Conservation (phyloP, 345 rosid species). For the Cardiospermum halicacabum region DNA sequence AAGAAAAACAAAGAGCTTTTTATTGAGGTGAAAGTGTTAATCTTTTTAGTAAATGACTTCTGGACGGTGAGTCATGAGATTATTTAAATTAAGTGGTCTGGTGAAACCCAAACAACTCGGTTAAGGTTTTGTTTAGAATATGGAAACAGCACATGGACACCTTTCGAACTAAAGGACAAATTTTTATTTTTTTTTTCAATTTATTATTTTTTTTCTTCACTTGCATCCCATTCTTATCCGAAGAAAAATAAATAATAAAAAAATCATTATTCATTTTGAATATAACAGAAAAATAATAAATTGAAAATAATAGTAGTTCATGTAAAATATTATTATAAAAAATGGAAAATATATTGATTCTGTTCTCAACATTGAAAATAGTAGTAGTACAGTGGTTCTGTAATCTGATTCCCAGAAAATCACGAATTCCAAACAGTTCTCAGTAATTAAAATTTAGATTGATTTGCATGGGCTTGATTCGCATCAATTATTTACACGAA, state of each 20-base stretch:
- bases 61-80: constrained; percentile 43
- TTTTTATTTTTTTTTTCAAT: not conserved
- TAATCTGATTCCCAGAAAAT: not conserved
- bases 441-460: not conserved
- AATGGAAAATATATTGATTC: too few species aligned
- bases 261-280: not conserved
- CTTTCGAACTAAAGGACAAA: constrained; percentile 15
- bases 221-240: not conserved
- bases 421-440: not conserved
- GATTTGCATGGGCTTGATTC: too few species aligned
- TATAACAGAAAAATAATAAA: too few species aligned
- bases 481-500: too few species aligned
- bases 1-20: constrained; percentile 2
- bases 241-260: too few species aligned
- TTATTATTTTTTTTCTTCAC: not conserved
- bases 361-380: too few species aligned
- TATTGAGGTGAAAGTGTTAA: constrained; percentile 1
- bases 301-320: too few species aligned
- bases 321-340: too few species aligned
- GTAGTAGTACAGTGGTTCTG: too few species aligned
- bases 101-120: constrained; percentile 32
- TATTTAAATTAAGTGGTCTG: constrained; percentile 30
- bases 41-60: constrained; percentile 18
- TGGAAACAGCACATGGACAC: constrained; percentile 43
- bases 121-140: constrained; percentile 32